Conservation (phyloP, 345 rosid genomes). For the Sisymbrium altissimum region DNA sequence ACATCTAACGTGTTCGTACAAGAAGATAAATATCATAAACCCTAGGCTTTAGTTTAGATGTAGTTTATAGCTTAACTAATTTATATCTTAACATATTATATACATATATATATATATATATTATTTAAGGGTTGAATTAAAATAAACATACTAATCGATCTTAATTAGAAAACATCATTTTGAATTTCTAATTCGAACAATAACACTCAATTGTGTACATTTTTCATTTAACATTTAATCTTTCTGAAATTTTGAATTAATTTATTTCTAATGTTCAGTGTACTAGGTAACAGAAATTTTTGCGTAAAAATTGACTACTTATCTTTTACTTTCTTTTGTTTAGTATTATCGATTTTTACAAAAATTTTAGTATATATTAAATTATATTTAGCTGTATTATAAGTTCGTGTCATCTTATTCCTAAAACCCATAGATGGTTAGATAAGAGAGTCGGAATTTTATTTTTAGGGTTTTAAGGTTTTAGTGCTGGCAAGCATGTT, state of each 20-base stretch:
- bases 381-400: background rate
- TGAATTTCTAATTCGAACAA: background rate
- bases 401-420: background rate
- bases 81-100: background rate
- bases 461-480: background rate
- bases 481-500: background rate
- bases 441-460: background rate
- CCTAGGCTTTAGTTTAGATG: constrained; percentile 1
- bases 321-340: background rate
- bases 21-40: constrained; percentile 20
- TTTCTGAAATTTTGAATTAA: background rate
- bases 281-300: background rate
- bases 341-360: no score
- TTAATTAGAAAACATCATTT: background rate
- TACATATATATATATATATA: background rate
- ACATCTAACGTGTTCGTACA: constrained; percentile 30
- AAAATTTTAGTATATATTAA: no score
- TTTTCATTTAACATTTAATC: background rate
- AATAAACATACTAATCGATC: background rate
- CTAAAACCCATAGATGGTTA: background rate
- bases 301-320: background rate
- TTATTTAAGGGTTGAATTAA: background rate
- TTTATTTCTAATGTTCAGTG: background rate
- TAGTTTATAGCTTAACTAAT: background rate
- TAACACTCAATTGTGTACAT: background rate